These are phyloP conservation scores for Monosporozyma unispora DNA, from an alignment of 805 yeast genomes.

Conservation along the genomic window DNA sequence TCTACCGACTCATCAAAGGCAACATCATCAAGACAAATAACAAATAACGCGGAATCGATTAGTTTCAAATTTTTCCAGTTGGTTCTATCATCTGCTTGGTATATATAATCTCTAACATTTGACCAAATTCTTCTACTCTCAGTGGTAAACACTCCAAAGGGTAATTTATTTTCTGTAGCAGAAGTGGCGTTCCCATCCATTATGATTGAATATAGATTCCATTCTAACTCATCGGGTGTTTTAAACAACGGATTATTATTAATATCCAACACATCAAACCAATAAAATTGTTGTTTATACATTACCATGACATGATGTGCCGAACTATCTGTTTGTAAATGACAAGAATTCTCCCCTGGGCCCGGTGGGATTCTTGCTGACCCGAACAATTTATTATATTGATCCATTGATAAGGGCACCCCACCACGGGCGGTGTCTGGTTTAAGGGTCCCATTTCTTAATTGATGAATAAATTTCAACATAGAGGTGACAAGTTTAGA, in stretches of 20 bases:
- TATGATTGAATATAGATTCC: conserved; percentile 67
- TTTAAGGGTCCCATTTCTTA: conserved; percentile 63
- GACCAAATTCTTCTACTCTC: conserved; percentile 90
- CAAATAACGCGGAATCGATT: conserved; percentile 73
- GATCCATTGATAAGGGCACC: conserved; percentile 78
- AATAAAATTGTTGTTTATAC: conserved; percentile 81
- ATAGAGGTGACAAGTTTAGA: conserved; percentile 70
- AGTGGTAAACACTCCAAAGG: conserved; percentile 84
- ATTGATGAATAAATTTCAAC: conserved; percentile 68
- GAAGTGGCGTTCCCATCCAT: conserved; percentile 52
- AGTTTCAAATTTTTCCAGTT: conserved; percentile 66
- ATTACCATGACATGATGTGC: conserved; percentile 77
- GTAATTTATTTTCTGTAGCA: conserved; percentile 20
- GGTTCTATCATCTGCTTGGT: conserved; percentile 36
- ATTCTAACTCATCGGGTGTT: conserved; percentile 62
- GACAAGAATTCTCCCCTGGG: conserved; percentile 51
- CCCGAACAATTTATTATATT: conserved; percentile 78
- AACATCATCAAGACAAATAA: conserved; percentile 76
- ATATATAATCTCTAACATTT: conserved; percentile 47
- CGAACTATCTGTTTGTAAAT: conserved; percentile 68
- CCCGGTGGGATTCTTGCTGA: conserved; percentile 79
- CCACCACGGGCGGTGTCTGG: conserved; percentile 60
- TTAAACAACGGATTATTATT: conserved; percentile 56
- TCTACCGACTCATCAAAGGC: conserved; percentile 33
- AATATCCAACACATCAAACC: conserved; percentile 85